Evolutionary conservation across 768 basidiomycete genomes (phyloP).

Genomic region (Pleurotus eryngii): DNA sequence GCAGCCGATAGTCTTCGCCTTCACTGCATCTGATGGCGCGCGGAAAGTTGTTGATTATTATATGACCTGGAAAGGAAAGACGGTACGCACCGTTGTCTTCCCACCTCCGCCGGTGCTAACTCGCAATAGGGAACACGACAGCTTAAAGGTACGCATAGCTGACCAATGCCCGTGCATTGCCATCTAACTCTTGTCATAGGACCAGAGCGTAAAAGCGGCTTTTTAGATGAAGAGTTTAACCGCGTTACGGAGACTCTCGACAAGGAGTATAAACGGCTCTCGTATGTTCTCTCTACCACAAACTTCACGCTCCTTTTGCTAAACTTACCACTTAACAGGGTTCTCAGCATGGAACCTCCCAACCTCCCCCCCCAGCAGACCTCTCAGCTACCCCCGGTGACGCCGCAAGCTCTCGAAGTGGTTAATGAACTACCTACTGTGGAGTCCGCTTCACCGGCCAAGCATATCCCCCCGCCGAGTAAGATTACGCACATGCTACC

Average conservation of each 20-base stretch:
- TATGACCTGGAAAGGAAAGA: slow-evolving; percentile 45
- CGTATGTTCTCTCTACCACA: slow-evolving; percentile 20
- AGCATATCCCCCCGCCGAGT: slow-evolving; percentile 4
- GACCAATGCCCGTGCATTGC: too few species aligned
- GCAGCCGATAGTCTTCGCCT: slow-evolving; percentile 43
- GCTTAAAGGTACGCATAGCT: slow-evolving; percentile 18
- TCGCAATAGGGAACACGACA: slow-evolving; percentile 15
- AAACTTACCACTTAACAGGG: background rate
- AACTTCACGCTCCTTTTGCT: background rate
- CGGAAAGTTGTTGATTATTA: slow-evolving; percentile 47
- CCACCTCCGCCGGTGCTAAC: background rate
- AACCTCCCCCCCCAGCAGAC: background rate
- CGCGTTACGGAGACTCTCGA: slow-evolving; percentile 38
- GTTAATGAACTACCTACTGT: background rate
- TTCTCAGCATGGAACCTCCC: slow-evolving; percentile 1
- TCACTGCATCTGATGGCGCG: slow-evolving; percentile 35
- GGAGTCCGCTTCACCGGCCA: slow-evolving; percentile 5
- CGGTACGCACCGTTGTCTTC: slow-evolving; percentile 22
- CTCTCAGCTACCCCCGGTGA: background rate
- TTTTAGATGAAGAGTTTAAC: slow-evolving; percentile 42
- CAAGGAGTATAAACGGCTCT: slow-evolving; percentile 35
- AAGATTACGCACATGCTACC: background rate
- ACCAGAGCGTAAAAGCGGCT: slow-evolving; percentile 25
- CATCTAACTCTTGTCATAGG: slow-evolving; percentile 13
- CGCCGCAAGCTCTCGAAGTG: background rate